These are phyloP conservation scores for Trifolium subterraneum DNA, from an alignment of 306 rosid genomes.

Conservation along the genomic window DNA sequence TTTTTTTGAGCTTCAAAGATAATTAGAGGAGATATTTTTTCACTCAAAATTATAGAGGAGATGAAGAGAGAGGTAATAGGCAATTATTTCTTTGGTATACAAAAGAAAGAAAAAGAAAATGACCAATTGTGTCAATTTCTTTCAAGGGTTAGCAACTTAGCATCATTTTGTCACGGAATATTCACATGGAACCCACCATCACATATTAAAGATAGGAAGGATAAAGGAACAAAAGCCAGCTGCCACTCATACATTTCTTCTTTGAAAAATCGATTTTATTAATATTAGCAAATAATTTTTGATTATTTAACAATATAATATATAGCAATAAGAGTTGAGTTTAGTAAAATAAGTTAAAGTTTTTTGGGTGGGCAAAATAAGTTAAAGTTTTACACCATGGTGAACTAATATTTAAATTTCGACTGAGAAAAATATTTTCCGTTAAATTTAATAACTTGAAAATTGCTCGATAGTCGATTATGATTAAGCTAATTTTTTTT, in stretches of 20 bases:
- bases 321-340: too few species aligned
- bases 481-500: too few species aligned
- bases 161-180: conserved; percentile 35
- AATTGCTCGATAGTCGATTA: too few species aligned
- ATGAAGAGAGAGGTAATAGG: neutral
- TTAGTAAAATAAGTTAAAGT: too few species aligned
- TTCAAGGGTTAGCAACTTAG: neutral
- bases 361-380: too few species aligned
- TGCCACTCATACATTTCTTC: conserved; percentile 29
- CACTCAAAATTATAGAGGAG: neutral
- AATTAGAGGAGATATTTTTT: too few species aligned
- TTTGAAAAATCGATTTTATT: neutral
- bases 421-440: too few species aligned
- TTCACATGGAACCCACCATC: conserved; percentile 50
- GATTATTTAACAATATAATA: too few species aligned
- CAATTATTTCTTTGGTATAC: neutral
- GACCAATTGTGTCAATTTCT: conserved; percentile 27
- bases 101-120: neutral
- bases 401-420: too few species aligned
- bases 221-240: conserved; percentile 35
- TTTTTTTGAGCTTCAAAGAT: neutral
- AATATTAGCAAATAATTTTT: too few species aligned
- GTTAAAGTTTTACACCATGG: too few species aligned
- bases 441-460: too few species aligned
- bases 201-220: conserved; percentile 29